These are phyloP conservation scores for Carpediemonas membranifera DNA, from an alignment of 78 protist genomes.

Conservation along the genomic window DNA sequence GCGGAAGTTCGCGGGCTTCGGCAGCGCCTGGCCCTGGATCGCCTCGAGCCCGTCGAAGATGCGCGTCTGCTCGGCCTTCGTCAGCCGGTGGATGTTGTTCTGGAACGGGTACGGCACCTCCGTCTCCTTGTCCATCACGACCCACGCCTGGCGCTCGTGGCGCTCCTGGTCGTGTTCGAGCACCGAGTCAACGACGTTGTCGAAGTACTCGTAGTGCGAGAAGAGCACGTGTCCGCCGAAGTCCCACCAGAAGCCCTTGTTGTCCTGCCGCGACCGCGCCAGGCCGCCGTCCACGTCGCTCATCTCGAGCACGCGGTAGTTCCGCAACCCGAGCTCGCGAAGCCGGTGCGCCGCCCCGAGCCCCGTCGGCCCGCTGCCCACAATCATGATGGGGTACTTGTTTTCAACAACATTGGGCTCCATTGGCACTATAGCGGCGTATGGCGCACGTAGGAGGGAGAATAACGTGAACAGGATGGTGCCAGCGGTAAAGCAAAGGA, in stretches of 20 bases:
- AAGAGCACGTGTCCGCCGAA: conserved; percentile 26
- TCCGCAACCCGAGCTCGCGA: conserved; percentile 6
- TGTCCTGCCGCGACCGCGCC: conserved; percentile 2
- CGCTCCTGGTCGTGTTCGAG: background rate
- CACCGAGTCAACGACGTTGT: conserved; percentile 6
- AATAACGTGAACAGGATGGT: no score
- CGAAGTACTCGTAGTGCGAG: conserved; percentile 24
- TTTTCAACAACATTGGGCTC: no score
- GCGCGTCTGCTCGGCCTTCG: background rate
- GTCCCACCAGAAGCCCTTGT: conserved; percentile 16
- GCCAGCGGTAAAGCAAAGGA: no score
- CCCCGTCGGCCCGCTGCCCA: no score
- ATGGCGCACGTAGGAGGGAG: no score
- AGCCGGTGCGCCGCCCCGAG: no score
- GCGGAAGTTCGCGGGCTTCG: background rate
- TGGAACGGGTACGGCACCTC: conserved; percentile 21
- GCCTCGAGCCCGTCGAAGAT: conserved; percentile 1
- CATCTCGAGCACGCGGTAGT: conserved; percentile 7
- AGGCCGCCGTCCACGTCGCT: background rate
- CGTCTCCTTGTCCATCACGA: background rate
- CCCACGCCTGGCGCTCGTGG: conserved; percentile 14
- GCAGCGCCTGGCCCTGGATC: background rate
- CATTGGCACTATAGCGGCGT: no score
- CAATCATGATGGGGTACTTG: no score
- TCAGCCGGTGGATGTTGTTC: conserved; percentile 19